Base-by-base conservation (phyloP, 2,329 filamentous ascomycete species). In the Penicillium sp. region DNA sequence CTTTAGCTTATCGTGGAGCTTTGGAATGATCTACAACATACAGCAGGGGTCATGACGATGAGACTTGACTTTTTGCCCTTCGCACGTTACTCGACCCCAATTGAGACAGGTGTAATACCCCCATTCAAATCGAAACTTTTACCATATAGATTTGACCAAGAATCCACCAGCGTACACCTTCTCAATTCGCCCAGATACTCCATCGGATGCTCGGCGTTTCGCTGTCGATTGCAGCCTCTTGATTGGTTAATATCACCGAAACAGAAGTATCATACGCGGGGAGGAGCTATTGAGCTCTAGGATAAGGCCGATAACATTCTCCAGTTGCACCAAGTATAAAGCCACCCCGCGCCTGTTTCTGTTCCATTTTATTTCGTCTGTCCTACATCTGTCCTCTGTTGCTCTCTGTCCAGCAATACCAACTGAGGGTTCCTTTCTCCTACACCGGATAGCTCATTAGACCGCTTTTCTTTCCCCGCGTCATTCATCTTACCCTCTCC, bases 171-270 rank as follows among this genome's bases (percentile, higher is more conserved):
- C 58, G 56, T 66, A 64, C 57, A 64, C 63, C 53, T 66, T 61
- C 62, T 64, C 47, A 50, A 63, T 65, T 56, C 50, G 62, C 61
- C 61, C 19, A 60, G 16, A 51, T 48, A 40, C 56, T 22, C 41
- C 47, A 56, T 48, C 51, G 40, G 49, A 19, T 38, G 9, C 38
- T 66, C 63, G 63, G 63, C 61, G 63, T 57, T 63, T 64, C 50
- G 30, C 8, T 6, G 2, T 30, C 14, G 6, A 26, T 8, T 1
- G 5, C 12, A n/a, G 11, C 7, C 5, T 2, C 17, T 14, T 60
- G 59, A 69, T 69, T 69, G 67, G 67, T 17, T 26, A 9, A 44
- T 45, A 46, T 35, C 63, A 57, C 67, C 67, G 67, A 69, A 42
- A 25, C 19, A 61, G 43, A 61, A 61, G 62, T 50, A 51, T 57